Conservation (phyloP, 306 rosid genomes). For the Gynostemma pentaphyllum region DNA sequence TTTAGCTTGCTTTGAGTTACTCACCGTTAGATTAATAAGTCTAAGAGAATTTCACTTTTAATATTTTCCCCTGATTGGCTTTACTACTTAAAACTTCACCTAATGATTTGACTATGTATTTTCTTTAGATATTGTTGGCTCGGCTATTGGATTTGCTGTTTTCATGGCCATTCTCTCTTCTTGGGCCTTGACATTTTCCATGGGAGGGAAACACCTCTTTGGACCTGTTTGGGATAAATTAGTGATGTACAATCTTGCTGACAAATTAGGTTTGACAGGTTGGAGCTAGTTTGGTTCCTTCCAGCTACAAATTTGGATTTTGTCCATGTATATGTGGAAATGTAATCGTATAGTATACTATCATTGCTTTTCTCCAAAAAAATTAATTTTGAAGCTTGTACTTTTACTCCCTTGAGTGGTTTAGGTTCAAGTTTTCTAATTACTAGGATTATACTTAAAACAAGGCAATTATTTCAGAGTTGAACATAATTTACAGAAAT, state of each 20-base stretch:
- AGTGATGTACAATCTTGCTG: constrained; percentile 89
- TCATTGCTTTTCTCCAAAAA: neutral
- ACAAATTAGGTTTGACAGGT: constrained; percentile 54
- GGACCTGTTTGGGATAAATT: constrained; percentile 82
- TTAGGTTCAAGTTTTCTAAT: neutral
- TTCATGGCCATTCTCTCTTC: constrained; percentile 48
- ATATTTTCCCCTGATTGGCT: neutral
- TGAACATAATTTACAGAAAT: neutral
- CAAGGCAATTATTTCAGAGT: too few relatives aligned
- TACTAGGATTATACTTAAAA: too few relatives aligned
- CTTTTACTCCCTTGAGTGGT: neutral
- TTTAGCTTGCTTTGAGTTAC: neutral
- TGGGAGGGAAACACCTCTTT: constrained; percentile 72
- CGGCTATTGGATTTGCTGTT: constrained; percentile 66
- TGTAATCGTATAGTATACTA: neutral
- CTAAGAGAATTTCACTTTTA: neutral
- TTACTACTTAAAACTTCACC: neutral
- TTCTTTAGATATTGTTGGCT: constrained; percentile 45
- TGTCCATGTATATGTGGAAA: constrained; percentile 8
- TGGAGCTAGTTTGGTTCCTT: constrained; percentile 52
- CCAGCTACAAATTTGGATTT: neutral
- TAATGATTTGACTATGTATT: constrained; percentile 6
- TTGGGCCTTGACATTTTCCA: constrained; percentile 77
- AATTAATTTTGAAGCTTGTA: neutral
- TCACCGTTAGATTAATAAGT: neutral